phyloP scores from a whole-genome alignment of 306 rosid genomes.

The Cucumis cinereus region DNA sequence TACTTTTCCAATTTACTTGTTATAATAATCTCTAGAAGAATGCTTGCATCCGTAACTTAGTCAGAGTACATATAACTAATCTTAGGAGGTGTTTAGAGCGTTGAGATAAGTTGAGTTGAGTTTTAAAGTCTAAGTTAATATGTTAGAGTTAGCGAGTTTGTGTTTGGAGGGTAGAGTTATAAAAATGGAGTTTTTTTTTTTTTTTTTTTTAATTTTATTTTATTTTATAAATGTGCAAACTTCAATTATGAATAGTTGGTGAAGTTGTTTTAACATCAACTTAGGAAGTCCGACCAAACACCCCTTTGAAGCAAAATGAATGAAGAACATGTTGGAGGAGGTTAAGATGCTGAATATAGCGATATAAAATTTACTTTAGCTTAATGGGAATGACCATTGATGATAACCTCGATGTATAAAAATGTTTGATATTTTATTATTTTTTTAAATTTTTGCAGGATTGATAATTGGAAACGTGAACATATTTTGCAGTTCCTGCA shows the following conservation, averaged over 20 bases:
- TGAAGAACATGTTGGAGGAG: not conserved
- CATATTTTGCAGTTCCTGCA: conserved; percentile 74
- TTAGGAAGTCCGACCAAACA: too few species aligned
- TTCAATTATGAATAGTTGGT: too few species aligned
- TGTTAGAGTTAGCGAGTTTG: too few species aligned
- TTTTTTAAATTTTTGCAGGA: conserved; percentile 19
- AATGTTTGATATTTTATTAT: not conserved
- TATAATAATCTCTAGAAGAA: not conserved
- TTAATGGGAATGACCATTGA: not conserved
- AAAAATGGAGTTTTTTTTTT: too few species aligned
- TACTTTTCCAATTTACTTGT: not conserved
- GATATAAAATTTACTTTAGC: not conserved
- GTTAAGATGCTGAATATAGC: not conserved
- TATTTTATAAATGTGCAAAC: too few species aligned
- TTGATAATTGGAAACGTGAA: conserved; percentile 95
- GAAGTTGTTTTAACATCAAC: too few species aligned
- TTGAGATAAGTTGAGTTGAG: too few species aligned
- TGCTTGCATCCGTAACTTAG: not conserved
- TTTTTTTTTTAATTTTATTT: too few species aligned
- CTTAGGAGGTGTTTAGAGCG: too few species aligned
- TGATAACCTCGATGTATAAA: not conserved
- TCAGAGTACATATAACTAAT: not conserved
- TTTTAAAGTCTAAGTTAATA: too few species aligned
- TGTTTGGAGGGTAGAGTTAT: too few species aligned
- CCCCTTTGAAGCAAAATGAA: not conserved